Base-by-base conservation (phyloP, 345 rosid species). In the Brassica carinata region DNA sequence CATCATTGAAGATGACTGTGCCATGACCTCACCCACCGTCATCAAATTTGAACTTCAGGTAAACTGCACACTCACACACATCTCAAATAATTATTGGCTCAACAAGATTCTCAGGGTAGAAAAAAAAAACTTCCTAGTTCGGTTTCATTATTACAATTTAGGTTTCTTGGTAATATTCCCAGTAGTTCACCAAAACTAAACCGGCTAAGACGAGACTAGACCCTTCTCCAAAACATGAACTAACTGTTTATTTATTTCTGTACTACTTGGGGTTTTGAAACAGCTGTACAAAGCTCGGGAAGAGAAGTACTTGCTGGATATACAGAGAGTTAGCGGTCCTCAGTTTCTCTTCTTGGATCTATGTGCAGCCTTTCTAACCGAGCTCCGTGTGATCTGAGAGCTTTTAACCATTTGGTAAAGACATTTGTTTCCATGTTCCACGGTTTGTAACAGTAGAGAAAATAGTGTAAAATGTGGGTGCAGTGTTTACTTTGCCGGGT, bases 11-110 rank as follows among this genome's bases (percentile, higher is more conserved):
- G 82, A 82, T 53, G 89, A 86, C 55, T 85, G 89, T 36, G 79
- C 82, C 76, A 59, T 69, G 53, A 86, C 79, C 70, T 72, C 88
- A 70, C 82, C 88, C 7, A 86, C 90, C 72, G 87, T 92, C 5
- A 87, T 96, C 77, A 92, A 93, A 87, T 93, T 96, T 78, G 99
- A 93, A 87, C 88, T 93, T 79, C 95, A 96, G 98, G 99, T 93
- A 86, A 86, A 64, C 55, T 33, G 13, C 64, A 75, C 64, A 71
- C 64, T 51, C 36, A 34, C 59, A 57, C 45, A 57, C 18, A 15
- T 72, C 11, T 62, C 64, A 30, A 58, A 7, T 40, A 64, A 38
- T 7, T 10, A 57, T 19, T 69, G 73, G 11, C 38, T 67, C 18
- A 23, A 38, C 36, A 77, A 43, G 10, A 15, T 59, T 59, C 48